Evolutionary conservation across 2,329 filamentous ascomycete genomes (phyloP).

Genomic region (Xylaria sp.): DNA sequence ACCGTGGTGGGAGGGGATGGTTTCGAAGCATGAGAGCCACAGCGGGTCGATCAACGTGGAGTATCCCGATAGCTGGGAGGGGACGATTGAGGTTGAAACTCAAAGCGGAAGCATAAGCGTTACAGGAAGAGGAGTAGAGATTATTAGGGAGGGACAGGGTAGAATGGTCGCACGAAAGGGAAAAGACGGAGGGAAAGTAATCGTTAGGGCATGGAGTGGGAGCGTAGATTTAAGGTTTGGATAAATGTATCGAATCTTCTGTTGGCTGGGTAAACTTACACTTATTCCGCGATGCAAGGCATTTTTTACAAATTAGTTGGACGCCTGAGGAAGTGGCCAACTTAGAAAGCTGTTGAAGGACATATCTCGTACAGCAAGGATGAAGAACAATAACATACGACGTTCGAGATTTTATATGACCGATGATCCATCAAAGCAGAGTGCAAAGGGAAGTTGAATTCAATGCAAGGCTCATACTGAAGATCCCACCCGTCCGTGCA

Average conservation of each 20-base stretch:
- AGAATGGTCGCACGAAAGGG: not conserved
- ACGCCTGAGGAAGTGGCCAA: no score
- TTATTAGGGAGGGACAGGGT: constrained; percentile 12
- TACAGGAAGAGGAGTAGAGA: constrained; percentile 18
- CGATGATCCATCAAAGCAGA: no score
- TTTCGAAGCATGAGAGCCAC: constrained; percentile 12
- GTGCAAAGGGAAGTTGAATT: no score
- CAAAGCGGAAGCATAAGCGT: constrained; percentile 9
- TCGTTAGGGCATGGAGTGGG: not conserved
- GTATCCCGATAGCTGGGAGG: constrained; percentile 21
- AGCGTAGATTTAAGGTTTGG: not conserved
- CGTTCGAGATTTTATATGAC: no score
- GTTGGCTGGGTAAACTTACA: not conserved
- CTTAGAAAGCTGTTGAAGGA: no score
- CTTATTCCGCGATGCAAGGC: no score
- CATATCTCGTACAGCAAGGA: no score
- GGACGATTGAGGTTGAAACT: constrained; percentile 12
- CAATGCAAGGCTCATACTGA: no score
- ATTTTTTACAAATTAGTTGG: no score
- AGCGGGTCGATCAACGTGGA: constrained; percentile 18
- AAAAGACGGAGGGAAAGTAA: not conserved
- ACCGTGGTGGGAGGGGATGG: constrained; percentile 23
- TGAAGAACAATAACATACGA: no score
- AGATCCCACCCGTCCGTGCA: no score
- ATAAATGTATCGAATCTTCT: not conserved